Evolutionary conservation across 1,284 basidiomycete species (phyloP).

Genomic region (Ustilago curta): DNA sequence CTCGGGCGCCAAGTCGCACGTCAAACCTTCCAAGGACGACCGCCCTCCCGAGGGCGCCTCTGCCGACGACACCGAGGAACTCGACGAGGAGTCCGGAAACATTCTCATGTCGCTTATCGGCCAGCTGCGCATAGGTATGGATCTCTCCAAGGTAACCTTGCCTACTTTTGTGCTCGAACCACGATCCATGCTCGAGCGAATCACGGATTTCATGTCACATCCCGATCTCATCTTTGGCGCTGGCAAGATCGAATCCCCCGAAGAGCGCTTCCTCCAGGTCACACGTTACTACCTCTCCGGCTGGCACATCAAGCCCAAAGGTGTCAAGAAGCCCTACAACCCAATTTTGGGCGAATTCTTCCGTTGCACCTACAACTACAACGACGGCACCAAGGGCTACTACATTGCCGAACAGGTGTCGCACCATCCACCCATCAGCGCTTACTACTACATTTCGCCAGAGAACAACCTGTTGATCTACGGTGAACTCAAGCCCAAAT

Average conservation of each 20-base stretch:
- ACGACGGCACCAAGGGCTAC: conserved; percentile 89
- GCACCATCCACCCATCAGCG: conserved; percentile 93
- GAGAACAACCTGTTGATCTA: conserved; percentile 82
- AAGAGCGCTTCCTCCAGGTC: conserved; percentile 91
- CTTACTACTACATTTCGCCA: conserved; percentile 97
- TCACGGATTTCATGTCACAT: conserved; percentile 95
- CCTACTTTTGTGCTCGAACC: conserved; percentile 69
- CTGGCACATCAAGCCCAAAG: conserved; percentile 99
- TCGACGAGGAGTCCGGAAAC: conserved; percentile 71
- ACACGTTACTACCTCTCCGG: conserved; percentile 96
- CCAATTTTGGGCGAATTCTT: conserved; percentile 98
- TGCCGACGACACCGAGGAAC: conserved; percentile 69
- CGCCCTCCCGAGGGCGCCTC: conserved; percentile 65
- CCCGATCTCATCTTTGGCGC: conserved; percentile 96
- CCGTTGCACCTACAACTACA: conserved; percentile 92
- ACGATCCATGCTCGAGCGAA: conserved; percentile 68
- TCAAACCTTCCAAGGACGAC: conserved; percentile 62
- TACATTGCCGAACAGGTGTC: conserved; percentile 95
- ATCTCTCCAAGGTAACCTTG: conserved; percentile 86
- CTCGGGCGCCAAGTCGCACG: conserved; percentile 50
- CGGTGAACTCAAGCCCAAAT: conserved; percentile 94
- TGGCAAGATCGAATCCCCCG: conserved; percentile 80
- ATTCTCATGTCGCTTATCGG: conserved; percentile 76
- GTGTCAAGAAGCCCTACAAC: conserved; percentile 99
- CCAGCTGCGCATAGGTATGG: conserved; percentile 92